Percentiles rank a stretch among this genome's conserved stretches.
Conservation (phyloP, 495 filamentous ascomycete species). For the Trichoderma reesei region DNA sequence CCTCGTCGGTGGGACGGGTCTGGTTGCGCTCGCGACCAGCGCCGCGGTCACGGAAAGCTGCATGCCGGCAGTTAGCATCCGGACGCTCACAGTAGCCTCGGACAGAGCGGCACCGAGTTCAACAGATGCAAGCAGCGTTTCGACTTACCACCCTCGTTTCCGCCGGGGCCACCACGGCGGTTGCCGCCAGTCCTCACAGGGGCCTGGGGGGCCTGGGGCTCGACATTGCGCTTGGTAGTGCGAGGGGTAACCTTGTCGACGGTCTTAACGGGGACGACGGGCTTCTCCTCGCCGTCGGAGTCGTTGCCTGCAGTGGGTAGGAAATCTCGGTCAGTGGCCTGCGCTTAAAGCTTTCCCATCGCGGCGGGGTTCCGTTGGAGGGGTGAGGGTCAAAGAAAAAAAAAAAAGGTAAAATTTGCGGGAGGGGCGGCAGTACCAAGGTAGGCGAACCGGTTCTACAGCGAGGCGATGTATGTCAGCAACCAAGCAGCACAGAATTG, state of each 20-base stretch:
- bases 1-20: slow-evolving; percentile 67
- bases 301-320: slow-evolving; percentile 62
- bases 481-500: background rate
- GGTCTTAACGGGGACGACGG: slow-evolving; percentile 70
- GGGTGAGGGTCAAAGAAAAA: slow-evolving; percentile 15
- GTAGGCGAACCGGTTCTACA: slow-evolving; percentile 76
- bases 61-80: slow-evolving; percentile 9
- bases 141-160: slow-evolving; percentile 71
- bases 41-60: slow-evolving; percentile 86
- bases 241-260: slow-evolving; percentile 74
- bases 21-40: slow-evolving; percentile 78
- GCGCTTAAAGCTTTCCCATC: slow-evolving; percentile 19
- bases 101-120: slow-evolving; percentile 13
- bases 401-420: slow-evolving; percentile 12
- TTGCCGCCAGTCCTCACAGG: slow-evolving; percentile 27
- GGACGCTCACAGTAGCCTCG: background rate
- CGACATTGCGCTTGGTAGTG: slow-evolving; percentile 81
- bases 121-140: slow-evolving; percentile 10
- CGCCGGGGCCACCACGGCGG: slow-evolving; percentile 48
- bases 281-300: slow-evolving; percentile 72
- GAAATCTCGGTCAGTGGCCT: slow-evolving; percentile 21
- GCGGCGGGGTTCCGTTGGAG: slow-evolving; percentile 16
- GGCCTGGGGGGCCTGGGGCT: slow-evolving; percentile 51
- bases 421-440: slow-evolving; percentile 57
- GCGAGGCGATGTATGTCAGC: slow-evolving; percentile 23